Percentiles rank a stretch among this genome's conserved stretches.
These are phyloP conservation scores for Hygrocybe coccinea DNA, from an alignment of 768 basidiomycete genomes.

Conservation along the genomic window DNA sequence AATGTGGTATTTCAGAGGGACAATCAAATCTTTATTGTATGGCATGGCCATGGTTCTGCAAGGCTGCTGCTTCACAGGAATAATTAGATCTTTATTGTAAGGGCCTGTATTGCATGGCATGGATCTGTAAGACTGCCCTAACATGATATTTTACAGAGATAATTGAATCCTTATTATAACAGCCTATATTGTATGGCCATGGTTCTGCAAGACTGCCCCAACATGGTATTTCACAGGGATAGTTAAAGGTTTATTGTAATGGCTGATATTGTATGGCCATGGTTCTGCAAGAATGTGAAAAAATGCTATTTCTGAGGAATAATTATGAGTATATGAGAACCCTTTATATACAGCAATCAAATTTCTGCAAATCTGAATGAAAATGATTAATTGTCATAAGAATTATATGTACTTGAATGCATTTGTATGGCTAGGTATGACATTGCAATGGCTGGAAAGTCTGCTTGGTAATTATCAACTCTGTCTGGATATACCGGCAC, in stretches of 20 bases:
- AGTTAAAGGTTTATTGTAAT: too few species aligned
- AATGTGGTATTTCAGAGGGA: too few species aligned
- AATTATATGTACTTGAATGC: not conserved
- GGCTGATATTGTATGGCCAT: not conserved
- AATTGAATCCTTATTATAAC: not conserved
- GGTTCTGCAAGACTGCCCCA: not conserved
- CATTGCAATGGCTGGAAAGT: not conserved
- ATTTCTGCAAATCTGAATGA: not conserved
- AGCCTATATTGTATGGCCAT: not conserved
- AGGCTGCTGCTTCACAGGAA: too few species aligned
- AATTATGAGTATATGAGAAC: not conserved
- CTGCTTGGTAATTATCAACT: constrained; percentile 1
- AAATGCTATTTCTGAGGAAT: not conserved
- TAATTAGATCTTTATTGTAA: too few species aligned
- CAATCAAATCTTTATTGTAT: too few species aligned
- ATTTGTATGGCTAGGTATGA: not conserved
- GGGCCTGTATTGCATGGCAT: too few species aligned
- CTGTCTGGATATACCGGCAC: not conserved
- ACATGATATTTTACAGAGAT: not conserved
- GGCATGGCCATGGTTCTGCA: too few species aligned
- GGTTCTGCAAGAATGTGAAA: not conserved
- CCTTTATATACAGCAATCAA: not conserved
- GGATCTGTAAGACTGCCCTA: too few species aligned
- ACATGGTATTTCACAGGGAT: not conserved
- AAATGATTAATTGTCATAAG: not conserved